phyloP scores from a whole-genome alignment of 352 stramenopile species.

The Phytophthora niederhauseri region DNA sequence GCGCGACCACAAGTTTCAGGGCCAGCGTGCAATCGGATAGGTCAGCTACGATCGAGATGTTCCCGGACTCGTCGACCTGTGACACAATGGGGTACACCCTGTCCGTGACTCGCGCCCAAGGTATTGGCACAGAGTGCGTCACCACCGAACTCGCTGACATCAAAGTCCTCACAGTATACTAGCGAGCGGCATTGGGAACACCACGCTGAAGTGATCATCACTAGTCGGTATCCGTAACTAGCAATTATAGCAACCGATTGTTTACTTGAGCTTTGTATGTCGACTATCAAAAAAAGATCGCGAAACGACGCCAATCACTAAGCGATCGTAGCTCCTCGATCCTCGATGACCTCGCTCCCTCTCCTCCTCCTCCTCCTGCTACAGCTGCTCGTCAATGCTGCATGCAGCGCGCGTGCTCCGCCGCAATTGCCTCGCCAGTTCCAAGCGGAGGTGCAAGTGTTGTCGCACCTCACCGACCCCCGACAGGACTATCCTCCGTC shows the following conservation, averaged over 20 bases:
- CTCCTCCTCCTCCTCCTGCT: slow-evolving; percentile 23
- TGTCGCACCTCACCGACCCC: slow-evolving; percentile 71
- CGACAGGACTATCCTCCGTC: slow-evolving; percentile 63
- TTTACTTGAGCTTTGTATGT: slow-evolving; percentile 10
- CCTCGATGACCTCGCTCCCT: not conserved
- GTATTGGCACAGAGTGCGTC: slow-evolving; percentile 3
- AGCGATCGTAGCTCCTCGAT: slow-evolving; percentile 3
- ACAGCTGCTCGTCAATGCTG: not conserved
- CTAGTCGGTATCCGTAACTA: slow-evolving; percentile 14
- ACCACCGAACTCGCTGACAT: slow-evolving; percentile 1
- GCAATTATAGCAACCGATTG: slow-evolving; percentile 7
- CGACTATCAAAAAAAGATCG: slow-evolving; percentile 34
- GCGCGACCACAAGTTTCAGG: slow-evolving; percentile 8
- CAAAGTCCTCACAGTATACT: slow-evolving; percentile 4
- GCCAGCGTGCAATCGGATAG: not conserved
- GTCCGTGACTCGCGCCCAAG: slow-evolving; percentile 2
- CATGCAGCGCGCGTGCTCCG: slow-evolving; percentile 13
- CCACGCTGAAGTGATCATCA: slow-evolving; percentile 14
- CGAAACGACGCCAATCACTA: slow-evolving; percentile 24
- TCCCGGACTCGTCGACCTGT: slow-evolving; percentile 2
- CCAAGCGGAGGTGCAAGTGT: slow-evolving; percentile 52
- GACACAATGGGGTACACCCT: not conserved
- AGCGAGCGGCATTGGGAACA: not conserved
- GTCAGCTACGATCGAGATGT: slow-evolving; percentile 3
- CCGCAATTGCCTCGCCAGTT: slow-evolving; percentile 63